Evolutionary conservation across 768 basidiomycete genomes (phyloP).

Genomic region (Trametopsis cervina): DNA sequence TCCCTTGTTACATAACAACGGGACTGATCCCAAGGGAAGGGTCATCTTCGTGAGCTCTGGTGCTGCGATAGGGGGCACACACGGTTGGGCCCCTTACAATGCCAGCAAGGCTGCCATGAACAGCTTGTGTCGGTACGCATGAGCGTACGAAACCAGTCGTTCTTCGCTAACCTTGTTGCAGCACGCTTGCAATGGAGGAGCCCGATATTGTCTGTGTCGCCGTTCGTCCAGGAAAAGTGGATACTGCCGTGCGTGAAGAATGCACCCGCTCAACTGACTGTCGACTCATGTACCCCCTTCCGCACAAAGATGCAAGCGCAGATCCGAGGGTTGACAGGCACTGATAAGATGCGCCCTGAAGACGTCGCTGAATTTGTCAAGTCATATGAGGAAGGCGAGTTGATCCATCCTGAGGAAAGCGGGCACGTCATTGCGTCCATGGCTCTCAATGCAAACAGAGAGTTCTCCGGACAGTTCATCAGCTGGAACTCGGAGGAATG

Average conservation of each 20-base stretch:
- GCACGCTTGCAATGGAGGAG: constrained; percentile 84
- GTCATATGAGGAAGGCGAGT: constrained; percentile 53
- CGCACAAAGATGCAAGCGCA: constrained; percentile 59
- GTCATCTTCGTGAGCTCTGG: constrained; percentile 86
- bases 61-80: constrained; percentile 57
- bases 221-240: constrained; percentile 82
- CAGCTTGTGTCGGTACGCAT: constrained; percentile 62
- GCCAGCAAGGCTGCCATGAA: constrained; percentile 89
- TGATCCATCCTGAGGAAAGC: constrained; percentile 67
- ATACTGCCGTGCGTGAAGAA: constrained; percentile 65
- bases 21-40: constrained; percentile 41
- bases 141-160: constrained; percentile 1
- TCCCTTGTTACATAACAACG: constrained; percentile 59
- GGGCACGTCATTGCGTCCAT: constrained; percentile 78
- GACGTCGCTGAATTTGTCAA: constrained; percentile 55
- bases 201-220: constrained; percentile 67
- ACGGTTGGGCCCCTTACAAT: constrained; percentile 79
- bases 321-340: constrained; percentile 43
- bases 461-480: constrained; percentile 70
- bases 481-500: constrained; percentile 75
- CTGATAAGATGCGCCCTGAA: constrained; percentile 42
- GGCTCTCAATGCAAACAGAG: constrained; percentile 53
- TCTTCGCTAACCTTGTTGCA: constrained; percentile 20
- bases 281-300: not conserved
- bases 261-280: not conserved